Conservation (phyloP, 2,329 filamentous ascomycete species). For the Trichoderma sp. region DNA sequence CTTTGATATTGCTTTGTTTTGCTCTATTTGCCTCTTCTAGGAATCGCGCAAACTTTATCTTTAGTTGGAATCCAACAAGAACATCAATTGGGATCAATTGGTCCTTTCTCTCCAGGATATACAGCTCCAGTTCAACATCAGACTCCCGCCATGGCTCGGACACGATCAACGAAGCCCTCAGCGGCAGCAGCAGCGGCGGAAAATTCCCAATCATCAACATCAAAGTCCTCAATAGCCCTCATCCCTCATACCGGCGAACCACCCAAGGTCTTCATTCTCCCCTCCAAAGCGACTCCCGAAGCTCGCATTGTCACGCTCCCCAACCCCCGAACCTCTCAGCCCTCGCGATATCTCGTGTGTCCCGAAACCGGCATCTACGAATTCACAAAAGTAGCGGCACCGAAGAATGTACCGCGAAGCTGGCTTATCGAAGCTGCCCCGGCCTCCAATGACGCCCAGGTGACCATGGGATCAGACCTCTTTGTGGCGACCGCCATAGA, state of each 20-base stretch:
- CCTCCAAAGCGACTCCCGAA: slow-evolving; percentile 52
- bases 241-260: slow-evolving; percentile 38
- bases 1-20: background rate
- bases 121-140: background rate
- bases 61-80: too few species aligned
- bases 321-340: slow-evolving; percentile 57
- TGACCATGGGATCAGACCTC: slow-evolving; percentile 71
- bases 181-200: slow-evolving; percentile 27
- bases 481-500: slow-evolving; percentile 84
- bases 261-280: slow-evolving; percentile 62
- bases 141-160: slow-evolving; percentile 47
- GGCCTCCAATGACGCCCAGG: slow-evolving; percentile 26
- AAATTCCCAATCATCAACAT: slow-evolving; percentile 31
- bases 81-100: background rate
- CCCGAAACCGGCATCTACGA: slow-evolving; percentile 65
- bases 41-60: background rate
- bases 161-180: slow-evolving; percentile 46
- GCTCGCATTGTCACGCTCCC: slow-evolving; percentile 62
- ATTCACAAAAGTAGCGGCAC: slow-evolving; percentile 59
- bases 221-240: slow-evolving; percentile 7
- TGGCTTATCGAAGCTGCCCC: slow-evolving; percentile 56
- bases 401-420: slow-evolving; percentile 57
- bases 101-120: background rate
- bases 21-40: background rate
- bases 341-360: slow-evolving; percentile 63